Conservation (phyloP, 2,329 filamentous ascomycete genomes). For the Apiospora phragmitis region DNA sequence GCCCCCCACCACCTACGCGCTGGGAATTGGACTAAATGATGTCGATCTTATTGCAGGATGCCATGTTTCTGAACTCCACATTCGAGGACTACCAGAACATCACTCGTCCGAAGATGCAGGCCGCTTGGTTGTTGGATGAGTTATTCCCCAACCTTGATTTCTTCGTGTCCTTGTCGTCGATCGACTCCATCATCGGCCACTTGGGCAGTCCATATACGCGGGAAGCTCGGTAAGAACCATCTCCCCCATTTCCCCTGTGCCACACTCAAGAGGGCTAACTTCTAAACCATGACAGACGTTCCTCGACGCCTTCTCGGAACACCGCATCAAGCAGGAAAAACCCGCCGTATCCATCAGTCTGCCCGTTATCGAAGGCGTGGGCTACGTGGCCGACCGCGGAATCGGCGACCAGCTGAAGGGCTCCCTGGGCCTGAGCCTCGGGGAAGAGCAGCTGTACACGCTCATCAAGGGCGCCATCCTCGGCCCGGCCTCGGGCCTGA, state of each 20-base stretch:
- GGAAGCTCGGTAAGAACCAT: neutral
- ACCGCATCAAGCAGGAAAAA: neutral
- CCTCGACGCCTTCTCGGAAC: constrained; percentile 5
- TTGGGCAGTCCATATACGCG: neutral
- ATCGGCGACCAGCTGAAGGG: constrained; percentile 7
- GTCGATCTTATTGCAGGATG: neutral
- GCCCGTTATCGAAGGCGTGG: constrained; percentile 2
- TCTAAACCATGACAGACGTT: neutral
- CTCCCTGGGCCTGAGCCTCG: constrained; percentile 2
- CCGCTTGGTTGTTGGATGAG: neutral
- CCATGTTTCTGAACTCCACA: neutral
- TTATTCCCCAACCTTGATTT: constrained; percentile 15
- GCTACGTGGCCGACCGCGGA: constrained; percentile 4
- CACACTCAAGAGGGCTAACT: neutral
- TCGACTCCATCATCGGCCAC: neutral
- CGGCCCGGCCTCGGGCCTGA: neutral
- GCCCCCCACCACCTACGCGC: too few species aligned
- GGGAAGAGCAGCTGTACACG: neutral
- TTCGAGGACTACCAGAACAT: constrained; percentile 1
- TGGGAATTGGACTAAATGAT: too few species aligned
- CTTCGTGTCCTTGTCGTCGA: neutral
- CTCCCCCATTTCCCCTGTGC: neutral
- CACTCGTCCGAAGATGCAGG: neutral
- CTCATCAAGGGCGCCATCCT: constrained; percentile 3
- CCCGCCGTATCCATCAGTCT: neutral